Percentiles rank a stretch among this genome's conserved stretches.
These are phyloP conservation scores for Astrocystis sublimbata DNA, from an alignment of 495 filamentous ascomycete species.

Conservation along the genomic window DNA sequence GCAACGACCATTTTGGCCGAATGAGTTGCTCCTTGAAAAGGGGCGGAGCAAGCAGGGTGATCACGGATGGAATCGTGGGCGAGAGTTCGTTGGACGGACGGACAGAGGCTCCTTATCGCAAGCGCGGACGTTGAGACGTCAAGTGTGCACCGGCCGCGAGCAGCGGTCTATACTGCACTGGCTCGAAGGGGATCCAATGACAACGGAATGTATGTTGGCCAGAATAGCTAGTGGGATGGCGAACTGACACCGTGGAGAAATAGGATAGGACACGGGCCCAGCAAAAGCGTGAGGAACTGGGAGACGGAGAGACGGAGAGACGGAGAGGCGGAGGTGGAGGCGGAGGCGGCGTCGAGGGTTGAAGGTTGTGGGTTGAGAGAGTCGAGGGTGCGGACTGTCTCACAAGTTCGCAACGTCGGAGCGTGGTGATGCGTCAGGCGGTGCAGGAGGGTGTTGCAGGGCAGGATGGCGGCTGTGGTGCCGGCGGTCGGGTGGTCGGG, in stretches of 20 bases:
- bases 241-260: neutral
- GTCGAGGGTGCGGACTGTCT: conserved; percentile 10
- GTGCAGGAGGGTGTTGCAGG: no score
- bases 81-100: neutral
- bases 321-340: no score
- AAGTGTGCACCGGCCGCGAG: conserved; percentile 28
- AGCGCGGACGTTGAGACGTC: conserved; percentile 23
- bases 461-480: no score
- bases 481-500: conserved; percentile 16
- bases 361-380: no score
- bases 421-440: conserved; percentile 3
- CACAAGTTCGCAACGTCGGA: neutral
- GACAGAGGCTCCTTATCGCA: conserved; percentile 28
- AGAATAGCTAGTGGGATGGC: neutral
- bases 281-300: neutral
- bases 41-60: conserved; percentile 26
- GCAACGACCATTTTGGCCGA: conserved; percentile 71
- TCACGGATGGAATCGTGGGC: conserved; percentile 23
- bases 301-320: conserved; percentile 5
- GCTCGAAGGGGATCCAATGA: neutral
- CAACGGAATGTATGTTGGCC: neutral
- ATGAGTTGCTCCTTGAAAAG: conserved; percentile 27
- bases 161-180: conserved; percentile 11
- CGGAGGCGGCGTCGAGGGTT: neutral
- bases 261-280: neutral